phyloP scores from a whole-genome alignment of 2,329 filamentous ascomycete species.

The Botrytis byssoidea region DNA sequence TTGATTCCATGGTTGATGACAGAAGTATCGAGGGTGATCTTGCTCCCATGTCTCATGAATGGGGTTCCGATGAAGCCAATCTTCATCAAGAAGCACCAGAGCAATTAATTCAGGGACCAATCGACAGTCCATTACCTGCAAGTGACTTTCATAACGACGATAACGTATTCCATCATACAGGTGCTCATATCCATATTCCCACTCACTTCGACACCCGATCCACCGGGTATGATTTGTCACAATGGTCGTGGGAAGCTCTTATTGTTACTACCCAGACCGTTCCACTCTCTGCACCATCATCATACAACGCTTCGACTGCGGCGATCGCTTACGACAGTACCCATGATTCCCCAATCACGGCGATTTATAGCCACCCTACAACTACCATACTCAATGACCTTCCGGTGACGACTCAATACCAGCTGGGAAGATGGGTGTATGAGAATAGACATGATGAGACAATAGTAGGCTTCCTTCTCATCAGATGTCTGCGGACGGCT shows the following conservation, averaged over 20 bases:
- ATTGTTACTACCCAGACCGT: not conserved
- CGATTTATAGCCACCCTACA: not conserved
- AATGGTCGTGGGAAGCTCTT: not conserved
- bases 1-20: not conserved
- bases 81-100: not conserved
- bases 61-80: not conserved
- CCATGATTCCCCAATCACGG: not conserved
- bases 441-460: not conserved
- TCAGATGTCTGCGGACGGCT: not conserved
- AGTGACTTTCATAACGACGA: not conserved
- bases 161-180: fast-evolving
- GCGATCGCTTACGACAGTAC: not conserved
- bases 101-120: not conserved
- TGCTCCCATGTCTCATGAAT: not conserved
- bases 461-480: not conserved
- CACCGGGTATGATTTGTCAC: not conserved
- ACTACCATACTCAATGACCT: not conserved
- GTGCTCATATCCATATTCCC: not conserved
- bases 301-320: not conserved
- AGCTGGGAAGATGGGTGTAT: not conserved
- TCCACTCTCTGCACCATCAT: not conserved
- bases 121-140: not conserved
- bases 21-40: not conserved
- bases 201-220: too few relatives aligned
- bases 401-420: not conserved